phyloP scores from a whole-genome alignment of 2,329 filamentous ascomycete genomes.

The Colletotrichum tofieldiae region DNA sequence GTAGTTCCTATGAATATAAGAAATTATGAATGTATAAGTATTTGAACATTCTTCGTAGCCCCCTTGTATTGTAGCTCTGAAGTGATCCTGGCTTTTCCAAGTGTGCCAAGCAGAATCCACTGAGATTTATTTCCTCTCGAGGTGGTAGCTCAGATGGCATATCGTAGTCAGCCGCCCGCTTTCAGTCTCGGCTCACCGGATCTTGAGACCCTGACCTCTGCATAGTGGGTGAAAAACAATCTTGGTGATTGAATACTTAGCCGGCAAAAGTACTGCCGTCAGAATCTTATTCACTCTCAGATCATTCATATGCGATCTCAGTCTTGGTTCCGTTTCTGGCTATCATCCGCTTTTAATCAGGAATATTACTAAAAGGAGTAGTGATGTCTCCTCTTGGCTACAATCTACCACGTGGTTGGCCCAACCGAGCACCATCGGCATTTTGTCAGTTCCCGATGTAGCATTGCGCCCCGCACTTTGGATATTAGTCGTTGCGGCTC shows the following conservation, averaged over 20 bases:
- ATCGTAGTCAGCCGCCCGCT: neutral
- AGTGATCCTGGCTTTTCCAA: too few species aligned
- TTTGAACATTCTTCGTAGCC: too few species aligned
- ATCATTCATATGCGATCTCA: neutral
- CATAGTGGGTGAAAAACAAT: neutral
- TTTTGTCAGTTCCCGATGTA: neutral
- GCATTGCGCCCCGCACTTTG: conserved; percentile 17
- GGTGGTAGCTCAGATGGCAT: too few species aligned
- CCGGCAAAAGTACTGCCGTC: neutral
- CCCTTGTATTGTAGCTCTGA: too few species aligned
- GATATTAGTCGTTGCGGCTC: conserved; percentile 7
- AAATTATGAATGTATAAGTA: too few species aligned
- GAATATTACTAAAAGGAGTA: neutral
- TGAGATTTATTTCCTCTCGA: too few species aligned
- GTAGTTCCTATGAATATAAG: too few species aligned
- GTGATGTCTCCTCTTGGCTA: conserved; percentile 18
- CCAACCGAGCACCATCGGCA: neutral
- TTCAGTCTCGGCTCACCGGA: neutral
- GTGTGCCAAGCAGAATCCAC: too few species aligned
- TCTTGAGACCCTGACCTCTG: neutral
- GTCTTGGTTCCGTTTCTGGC: neutral
- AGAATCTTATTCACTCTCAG: neutral
- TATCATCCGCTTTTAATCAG: conserved; percentile 1
- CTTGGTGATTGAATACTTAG: neutral
- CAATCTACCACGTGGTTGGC: neutral